Base-by-base conservation (phyloP, 2,329 filamentous ascomycete genomes). In the Immersiporthe knoxdaviesiana region DNA sequence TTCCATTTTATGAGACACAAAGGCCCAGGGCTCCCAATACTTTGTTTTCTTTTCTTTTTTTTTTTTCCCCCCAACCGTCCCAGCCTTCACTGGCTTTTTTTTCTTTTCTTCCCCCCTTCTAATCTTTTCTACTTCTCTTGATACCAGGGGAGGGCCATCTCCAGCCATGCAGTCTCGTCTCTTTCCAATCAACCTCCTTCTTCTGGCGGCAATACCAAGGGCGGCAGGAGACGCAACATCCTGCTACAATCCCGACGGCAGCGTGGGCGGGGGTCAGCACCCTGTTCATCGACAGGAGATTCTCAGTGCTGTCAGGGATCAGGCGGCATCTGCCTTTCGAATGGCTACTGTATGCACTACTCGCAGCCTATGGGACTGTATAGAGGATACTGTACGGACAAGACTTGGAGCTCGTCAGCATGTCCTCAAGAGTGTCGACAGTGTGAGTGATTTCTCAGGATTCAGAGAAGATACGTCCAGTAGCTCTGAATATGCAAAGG, bases 291-390 rank as follows among this genome's bases (percentile, higher is more conserved):
- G 3, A 62, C 39, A 24, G 66, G 50, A 24, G 5, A 63, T 21
- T 68, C 66, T 2, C 66, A 64, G 47, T 68, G 66, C 41, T 68
- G 66, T 21, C 24, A 35, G 14, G n/a, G 3, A 8, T 1, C 24
- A 2, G 27, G 47, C 2, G 66, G 66, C 30, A 68, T 68, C 12
- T 68, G 66, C 27, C 41, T 68, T 39, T 68, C 66, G 4, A 68
- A 68, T 16, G 66, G 66, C 37, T 27, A 64, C 30, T 68, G 66
- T 27, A 44, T 68, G 66, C 59, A 63, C 16, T 68, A 56, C 32
- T n/a, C 24, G 2, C 66, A 68, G 24, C 66, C 66, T 3, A 63
- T 68, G 52, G 59, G 47, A 6, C 52, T 68, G 7, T 68, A 39
- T 35, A 41, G 66, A 58, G 66, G 66, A 3, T 44, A 27, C 39